phyloP scores from a whole-genome alignment of 2,329 filamentous ascomycete genomes.

The Penicillium sp. region DNA sequence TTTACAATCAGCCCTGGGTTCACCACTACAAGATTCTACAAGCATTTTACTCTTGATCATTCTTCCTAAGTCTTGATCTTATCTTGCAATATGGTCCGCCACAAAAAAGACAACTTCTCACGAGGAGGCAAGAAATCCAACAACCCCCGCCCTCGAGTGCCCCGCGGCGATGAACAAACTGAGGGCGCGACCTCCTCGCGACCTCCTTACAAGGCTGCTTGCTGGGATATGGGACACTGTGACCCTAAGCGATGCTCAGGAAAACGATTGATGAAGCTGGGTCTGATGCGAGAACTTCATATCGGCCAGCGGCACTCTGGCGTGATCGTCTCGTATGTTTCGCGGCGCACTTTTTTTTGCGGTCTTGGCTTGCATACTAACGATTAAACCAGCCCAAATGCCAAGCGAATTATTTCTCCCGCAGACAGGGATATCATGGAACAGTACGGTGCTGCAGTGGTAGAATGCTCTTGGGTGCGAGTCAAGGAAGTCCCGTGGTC shows the following conservation, averaged over 20 bases:
- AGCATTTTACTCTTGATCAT: not conserved
- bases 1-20: conserved; percentile 6
- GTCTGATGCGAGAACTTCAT: conserved; percentile 88
- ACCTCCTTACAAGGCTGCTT: conserved; percentile 79
- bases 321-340: conserved; percentile 74
- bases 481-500: conserved; percentile 87
- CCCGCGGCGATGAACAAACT: conserved; percentile 45
- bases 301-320: conserved; percentile 89
- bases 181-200: conserved; percentile 35
- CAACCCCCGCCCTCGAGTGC: conserved; percentile 55
- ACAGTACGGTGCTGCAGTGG: conserved; percentile 87
- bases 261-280: conserved; percentile 87
- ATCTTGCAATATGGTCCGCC: conserved; percentile 70
- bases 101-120: conserved; percentile 84
- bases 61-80: not conserved
- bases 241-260: conserved; percentile 95
- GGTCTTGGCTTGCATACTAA: conserved; percentile 1
- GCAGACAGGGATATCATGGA: conserved; percentile 80
- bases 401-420: conserved; percentile 77
- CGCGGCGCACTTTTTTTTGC: not conserved
- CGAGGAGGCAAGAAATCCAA: conserved; percentile 71
- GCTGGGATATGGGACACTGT: conserved; percentile 97
- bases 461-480: conserved; percentile 95
- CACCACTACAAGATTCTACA: not conserved
- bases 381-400: conserved; percentile 64